These are phyloP conservation scores for Heimioporus sp. DNA, from an alignment of 768 basidiomycete species.

Conservation along the genomic window DNA sequence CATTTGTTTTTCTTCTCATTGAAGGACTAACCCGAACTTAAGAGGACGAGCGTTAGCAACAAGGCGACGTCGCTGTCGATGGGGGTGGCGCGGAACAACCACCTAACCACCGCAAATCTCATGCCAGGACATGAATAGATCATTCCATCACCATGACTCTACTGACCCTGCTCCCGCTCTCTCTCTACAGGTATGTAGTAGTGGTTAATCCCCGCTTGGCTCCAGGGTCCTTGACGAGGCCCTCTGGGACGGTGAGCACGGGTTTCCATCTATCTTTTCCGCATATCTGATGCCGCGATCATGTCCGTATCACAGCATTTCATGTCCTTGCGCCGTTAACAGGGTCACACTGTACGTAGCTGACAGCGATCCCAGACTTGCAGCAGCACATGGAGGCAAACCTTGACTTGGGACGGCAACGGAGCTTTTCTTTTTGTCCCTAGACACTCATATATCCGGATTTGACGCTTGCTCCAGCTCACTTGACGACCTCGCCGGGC, in stretches of 20 bases:
- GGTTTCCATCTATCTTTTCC: neutral
- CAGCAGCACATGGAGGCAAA: neutral
- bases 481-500: too few relatives aligned
- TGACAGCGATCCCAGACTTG: too few relatives aligned
- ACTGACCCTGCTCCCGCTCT: too few relatives aligned
- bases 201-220: neutral
- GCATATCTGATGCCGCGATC: neutral
- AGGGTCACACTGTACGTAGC: neutral
- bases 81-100: neutral
- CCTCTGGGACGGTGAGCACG: neutral
- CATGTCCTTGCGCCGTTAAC: neutral
- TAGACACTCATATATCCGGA: too few relatives aligned
- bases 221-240: neutral
- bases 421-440: neutral
- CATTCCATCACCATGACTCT: too few relatives aligned
- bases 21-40: too few relatives aligned
- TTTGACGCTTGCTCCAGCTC: too few relatives aligned
- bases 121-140: neutral
- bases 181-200: neutral
- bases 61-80: neutral
- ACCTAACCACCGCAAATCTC: conserved; percentile 1
- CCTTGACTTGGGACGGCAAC: neutral
- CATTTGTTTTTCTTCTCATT: too few relatives aligned
- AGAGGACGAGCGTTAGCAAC: too few relatives aligned
- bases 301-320: neutral